phyloP scores from a whole-genome alignment of 2,329 filamentous ascomycete genomes.

The Ceratocystis variospora region DNA sequence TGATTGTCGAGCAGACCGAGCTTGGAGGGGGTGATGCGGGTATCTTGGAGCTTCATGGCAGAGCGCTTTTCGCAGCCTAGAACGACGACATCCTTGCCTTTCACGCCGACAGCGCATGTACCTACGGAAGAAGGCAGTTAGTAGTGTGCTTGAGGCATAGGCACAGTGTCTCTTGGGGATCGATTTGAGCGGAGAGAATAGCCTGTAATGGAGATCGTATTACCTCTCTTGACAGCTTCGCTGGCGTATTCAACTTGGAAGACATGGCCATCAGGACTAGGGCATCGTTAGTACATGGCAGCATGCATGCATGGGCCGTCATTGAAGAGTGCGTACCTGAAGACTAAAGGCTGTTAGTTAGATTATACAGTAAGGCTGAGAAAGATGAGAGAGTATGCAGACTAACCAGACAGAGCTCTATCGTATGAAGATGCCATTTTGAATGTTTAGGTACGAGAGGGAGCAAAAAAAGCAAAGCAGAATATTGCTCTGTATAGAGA shows the following conservation, averaged over 20 bases:
- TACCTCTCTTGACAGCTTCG: constrained; percentile 96
- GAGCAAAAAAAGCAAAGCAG: background rate
- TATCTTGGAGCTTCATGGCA: constrained; percentile 98
- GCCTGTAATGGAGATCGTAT: constrained; percentile 22
- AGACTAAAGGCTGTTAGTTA: constrained; percentile 52
- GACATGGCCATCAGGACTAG: constrained; percentile 94
- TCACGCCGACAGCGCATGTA: constrained; percentile 95
- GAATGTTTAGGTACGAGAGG: background rate
- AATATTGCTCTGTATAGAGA: background rate
- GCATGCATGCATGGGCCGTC: constrained; percentile 30
- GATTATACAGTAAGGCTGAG: constrained; percentile 24
- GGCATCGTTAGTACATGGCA: constrained; percentile 31
- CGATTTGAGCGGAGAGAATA: constrained; percentile 7
- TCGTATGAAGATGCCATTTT: constrained; percentile 90
- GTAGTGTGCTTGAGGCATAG: constrained; percentile 9
- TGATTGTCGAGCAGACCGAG: constrained; percentile 93
- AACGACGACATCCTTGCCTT: constrained; percentile 86
- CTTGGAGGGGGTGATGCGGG: constrained; percentile 96
- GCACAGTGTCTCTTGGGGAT: background rate
- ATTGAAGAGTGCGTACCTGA: constrained; percentile 47
- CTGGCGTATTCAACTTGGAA: constrained; percentile 99
- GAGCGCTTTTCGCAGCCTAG: constrained; percentile 97
- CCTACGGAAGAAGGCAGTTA: constrained; percentile 36
- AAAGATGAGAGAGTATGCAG: constrained; percentile 21
- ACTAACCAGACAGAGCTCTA: constrained; percentile 92